Evolutionary conservation across 371 early-diverging fungal genomes (phyloP).

Genomic region (Rhizopus sp.): DNA sequence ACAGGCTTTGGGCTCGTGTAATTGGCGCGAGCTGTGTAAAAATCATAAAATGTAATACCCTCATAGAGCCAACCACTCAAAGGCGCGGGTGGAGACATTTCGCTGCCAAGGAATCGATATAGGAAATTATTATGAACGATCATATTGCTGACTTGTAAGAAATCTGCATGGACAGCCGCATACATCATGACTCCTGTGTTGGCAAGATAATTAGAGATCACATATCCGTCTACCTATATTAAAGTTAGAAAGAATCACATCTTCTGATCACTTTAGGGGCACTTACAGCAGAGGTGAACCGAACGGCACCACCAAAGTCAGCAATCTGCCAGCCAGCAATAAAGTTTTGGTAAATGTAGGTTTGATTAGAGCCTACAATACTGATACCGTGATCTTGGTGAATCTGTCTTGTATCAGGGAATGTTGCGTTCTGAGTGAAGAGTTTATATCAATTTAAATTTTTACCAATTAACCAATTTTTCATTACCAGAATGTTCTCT

Average conservation of each 20-base stretch:
- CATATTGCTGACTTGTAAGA: constrained; percentile 42
- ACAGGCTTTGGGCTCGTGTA: constrained; percentile 42
- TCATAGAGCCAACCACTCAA: constrained; percentile 45
- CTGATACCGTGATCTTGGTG: constrained; percentile 47
- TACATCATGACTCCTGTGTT: constrained; percentile 48
- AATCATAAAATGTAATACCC: constrained; percentile 47
- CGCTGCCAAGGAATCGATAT: constrained; percentile 32
- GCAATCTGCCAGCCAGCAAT: constrained; percentile 47
- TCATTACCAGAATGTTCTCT: constrained; percentile 40
- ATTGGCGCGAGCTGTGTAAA: constrained; percentile 44
- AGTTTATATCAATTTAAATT: background rate
- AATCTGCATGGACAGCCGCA: constrained; percentile 41
- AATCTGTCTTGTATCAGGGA: constrained; percentile 33
- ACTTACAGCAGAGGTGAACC: constrained; percentile 47
- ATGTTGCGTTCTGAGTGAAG: constrained; percentile 36
- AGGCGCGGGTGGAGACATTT: constrained; percentile 24
- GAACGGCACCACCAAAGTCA: constrained; percentile 46
- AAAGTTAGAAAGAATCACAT: background rate
- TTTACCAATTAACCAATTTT: background rate
- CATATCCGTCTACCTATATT: constrained; percentile 38
- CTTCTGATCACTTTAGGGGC: background rate
- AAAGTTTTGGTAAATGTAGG: constrained; percentile 48
- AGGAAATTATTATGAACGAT: constrained; percentile 42
- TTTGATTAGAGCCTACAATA: constrained; percentile 38
- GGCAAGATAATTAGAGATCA: constrained; percentile 46